Conservation (phyloP, 164 flowering plant species). For the Liquidambar formosana region DNA sequence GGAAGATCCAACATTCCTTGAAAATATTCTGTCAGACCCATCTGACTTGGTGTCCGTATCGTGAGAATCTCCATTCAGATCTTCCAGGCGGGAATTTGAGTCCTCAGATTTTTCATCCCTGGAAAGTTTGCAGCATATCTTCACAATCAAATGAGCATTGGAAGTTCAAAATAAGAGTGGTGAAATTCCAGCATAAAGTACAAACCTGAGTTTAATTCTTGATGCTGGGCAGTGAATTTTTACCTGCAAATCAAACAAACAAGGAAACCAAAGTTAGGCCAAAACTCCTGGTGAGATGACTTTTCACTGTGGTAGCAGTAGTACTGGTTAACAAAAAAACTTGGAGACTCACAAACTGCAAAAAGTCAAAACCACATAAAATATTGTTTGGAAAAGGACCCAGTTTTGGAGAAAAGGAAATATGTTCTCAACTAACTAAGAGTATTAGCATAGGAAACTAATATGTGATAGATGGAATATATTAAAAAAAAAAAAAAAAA, state of each 20-base stretch:
- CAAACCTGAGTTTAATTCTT: constrained; percentile 37
- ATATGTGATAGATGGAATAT: too few species aligned
- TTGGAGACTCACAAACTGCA: too few species aligned
- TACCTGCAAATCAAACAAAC: constrained; percentile 35
- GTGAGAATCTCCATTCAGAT: constrained; percentile 26
- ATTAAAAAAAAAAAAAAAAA: background rate
- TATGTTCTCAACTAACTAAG: too few species aligned
- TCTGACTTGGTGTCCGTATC: constrained; percentile 49
- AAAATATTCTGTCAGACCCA: constrained; percentile 38
- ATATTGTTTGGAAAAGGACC: background rate
- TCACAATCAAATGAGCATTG: constrained; percentile 4
- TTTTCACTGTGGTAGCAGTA: background rate
- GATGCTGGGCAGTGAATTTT: constrained; percentile 50
- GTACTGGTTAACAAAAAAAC: too few species aligned
- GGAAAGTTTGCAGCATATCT: constrained; percentile 18
- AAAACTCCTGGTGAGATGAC: background rate
- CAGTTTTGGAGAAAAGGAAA: too few species aligned
- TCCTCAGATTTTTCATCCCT: constrained; percentile 47
- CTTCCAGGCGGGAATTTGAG: constrained; percentile 31
- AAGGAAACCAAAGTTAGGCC: background rate
- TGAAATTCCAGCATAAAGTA: background rate
- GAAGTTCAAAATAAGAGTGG: constrained; percentile 3
- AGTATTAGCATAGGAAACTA: too few species aligned
- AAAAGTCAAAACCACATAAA: background rate
- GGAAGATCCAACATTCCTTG: constrained; percentile 37